phyloP scores from a whole-genome alignment of 2,329 filamentous ascomycete species.

The Arthrobotrys megalospora region DNA sequence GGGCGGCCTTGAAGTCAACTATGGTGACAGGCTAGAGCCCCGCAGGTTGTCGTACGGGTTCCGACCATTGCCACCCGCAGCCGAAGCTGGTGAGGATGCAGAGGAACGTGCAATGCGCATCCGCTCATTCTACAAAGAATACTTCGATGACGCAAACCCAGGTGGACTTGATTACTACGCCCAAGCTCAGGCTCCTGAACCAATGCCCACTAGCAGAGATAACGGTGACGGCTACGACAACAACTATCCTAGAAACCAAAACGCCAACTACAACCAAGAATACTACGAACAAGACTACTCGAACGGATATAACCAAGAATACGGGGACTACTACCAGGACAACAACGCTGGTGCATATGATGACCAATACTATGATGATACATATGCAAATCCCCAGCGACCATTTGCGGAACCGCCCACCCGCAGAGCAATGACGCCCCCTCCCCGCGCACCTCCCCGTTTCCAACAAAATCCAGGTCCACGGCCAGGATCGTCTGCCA shows the following conservation, averaged over 20 bases:
- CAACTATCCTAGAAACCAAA: constrained; percentile 65
- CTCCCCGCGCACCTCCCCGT: constrained; percentile 74
- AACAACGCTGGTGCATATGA: constrained; percentile 63
- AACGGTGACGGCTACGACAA: constrained; percentile 35
- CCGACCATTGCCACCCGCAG: constrained; percentile 88
- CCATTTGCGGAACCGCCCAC: constrained; percentile 87
- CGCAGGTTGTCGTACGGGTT: constrained; percentile 79
- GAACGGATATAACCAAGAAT: constrained; percentile 52
- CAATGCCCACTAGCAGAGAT: constrained; percentile 4
- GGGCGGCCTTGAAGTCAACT: constrained; percentile 67
- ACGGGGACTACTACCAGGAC: constrained; percentile 79
- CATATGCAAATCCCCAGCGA: constrained; percentile 73
- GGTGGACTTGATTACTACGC: constrained; percentile 60
- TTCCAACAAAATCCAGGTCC: constrained; percentile 67
- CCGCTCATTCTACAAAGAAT: constrained; percentile 99
- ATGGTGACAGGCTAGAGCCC: constrained; percentile 73
- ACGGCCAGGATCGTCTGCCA: constrained; percentile 63
- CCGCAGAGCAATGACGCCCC: constrained; percentile 95
- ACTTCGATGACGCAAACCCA: constrained; percentile 82
- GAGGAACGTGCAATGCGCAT: constrained; percentile 96
- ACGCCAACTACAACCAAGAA: constrained; percentile 67
- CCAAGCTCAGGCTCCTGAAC: constrained; percentile 41
- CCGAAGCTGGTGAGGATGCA: constrained; percentile 86
- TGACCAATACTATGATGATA: constrained; percentile 74
- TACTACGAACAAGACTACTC: constrained; percentile 64